Conservation (phyloP, 345 rosid genomes). For the Eucalyptus sp. region DNA sequence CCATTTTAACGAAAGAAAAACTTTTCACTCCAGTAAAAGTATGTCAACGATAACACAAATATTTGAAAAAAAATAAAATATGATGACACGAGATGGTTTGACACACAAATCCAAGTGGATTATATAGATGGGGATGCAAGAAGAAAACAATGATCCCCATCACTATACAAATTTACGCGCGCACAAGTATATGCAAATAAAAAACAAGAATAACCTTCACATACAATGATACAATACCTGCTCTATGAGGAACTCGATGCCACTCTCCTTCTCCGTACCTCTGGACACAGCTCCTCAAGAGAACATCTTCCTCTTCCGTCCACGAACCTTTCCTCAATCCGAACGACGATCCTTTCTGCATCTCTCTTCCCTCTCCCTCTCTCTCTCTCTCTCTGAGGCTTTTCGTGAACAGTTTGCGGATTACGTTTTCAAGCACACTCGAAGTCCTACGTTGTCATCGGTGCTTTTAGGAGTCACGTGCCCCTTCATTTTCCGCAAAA, state of each 20-base stretch:
- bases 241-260: slow-evolving; percentile 27
- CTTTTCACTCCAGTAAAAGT: not conserved
- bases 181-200: not conserved
- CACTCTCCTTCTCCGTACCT: slow-evolving; percentile 33
- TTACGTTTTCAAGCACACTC: not conserved
- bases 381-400: not conserved
- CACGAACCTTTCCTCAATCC: slow-evolving; percentile 40
- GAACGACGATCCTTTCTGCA: not conserved
- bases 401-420: not conserved
- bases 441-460: not conserved
- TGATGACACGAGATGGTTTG: not conserved
- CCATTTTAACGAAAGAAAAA: not conserved
- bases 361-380: not conserved
- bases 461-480: not conserved
- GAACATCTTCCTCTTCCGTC: slow-evolving; percentile 39
- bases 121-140: not conserved
- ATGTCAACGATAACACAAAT: too few relatives aligned
- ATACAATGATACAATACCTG: slow-evolving; percentile 3
- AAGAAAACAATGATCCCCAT: not conserved
- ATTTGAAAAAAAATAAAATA: not conserved
- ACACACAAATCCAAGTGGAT: not conserved
- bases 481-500: not conserved
- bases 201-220: not conserved
- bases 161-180: not conserved
- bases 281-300: slow-evolving; percentile 24